Evolutionary conservation across 192 early-diverging fungal genomes (phyloP).

Genomic region (Neocallimastix lanati): DNA sequence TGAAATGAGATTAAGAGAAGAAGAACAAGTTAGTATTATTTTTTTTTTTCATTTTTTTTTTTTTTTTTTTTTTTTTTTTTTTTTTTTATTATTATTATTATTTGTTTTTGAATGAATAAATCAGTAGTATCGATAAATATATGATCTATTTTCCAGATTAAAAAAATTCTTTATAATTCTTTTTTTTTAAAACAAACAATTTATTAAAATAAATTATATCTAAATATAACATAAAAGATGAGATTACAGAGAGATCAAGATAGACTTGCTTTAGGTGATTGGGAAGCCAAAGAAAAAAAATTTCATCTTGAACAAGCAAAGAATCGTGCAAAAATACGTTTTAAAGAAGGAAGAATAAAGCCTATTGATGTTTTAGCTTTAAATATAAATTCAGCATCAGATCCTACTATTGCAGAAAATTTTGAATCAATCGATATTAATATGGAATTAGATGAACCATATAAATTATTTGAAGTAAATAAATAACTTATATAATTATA

Average conservation of each 20-base stretch:
- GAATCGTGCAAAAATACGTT: conserved; percentile 74
- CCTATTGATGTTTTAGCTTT: conserved; percentile 86
- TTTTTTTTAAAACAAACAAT: too few species aligned
- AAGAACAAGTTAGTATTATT: conserved; percentile 24
- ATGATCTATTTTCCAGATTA: too few species aligned
- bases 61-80: too few species aligned
- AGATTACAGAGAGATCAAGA: conserved; percentile 70
- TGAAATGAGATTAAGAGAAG: conserved; percentile 59
- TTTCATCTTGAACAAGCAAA: conserved; percentile 89
- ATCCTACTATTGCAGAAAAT: conserved; percentile 35
- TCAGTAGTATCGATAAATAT: too few species aligned
- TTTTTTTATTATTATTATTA: neutral
- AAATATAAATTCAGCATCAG: conserved; percentile 63
- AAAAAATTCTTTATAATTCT: too few species aligned
- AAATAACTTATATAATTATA: too few species aligned
- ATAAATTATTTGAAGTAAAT: conserved; percentile 42
- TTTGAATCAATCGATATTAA: conserved; percentile 60
- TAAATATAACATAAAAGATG: too few species aligned
- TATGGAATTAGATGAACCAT: conserved; percentile 77
- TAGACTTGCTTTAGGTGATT: conserved; percentile 79
- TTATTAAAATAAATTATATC: too few species aligned
- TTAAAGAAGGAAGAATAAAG: conserved; percentile 67
- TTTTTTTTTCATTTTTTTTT: too few species aligned
- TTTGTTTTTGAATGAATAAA: neutral
- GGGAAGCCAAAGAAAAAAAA: conserved; percentile 80